A percentile compares a stretch with the other conserved stretches of the same genome.
Evolutionary conservation across 169 alveolate genomes (phyloP).

Genomic region (Perkinsus olseni): DNA sequence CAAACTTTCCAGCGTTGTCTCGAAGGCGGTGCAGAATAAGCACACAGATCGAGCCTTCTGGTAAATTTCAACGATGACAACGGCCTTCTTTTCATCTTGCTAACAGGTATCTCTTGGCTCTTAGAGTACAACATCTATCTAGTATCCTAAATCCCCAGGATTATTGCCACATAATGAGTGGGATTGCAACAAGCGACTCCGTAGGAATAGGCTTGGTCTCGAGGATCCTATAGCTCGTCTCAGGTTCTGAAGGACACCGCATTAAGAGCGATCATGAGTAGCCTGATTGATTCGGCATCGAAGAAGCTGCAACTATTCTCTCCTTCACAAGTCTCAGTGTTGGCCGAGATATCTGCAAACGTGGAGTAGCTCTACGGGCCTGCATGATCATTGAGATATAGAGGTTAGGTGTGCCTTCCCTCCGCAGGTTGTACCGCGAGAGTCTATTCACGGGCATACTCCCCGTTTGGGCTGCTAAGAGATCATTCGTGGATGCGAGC

Average conservation of each 20-base stretch:
- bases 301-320: background rate
- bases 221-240: background rate
- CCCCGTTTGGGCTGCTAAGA: background rate
- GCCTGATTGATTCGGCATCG: background rate
- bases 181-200: background rate
- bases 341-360: background rate
- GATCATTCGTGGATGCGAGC: background rate
- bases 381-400: background rate
- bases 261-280: background rate
- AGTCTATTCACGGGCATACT: background rate
- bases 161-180: background rate
- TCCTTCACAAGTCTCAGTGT: background rate
- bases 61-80: background rate
- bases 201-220: background rate
- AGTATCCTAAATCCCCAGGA: background rate
- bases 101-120: background rate
- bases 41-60: background rate
- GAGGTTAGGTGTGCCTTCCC: background rate
- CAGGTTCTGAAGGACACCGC: background rate
- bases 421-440: background rate
- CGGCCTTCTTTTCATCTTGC: background rate
- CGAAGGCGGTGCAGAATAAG: background rate
- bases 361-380: background rate
- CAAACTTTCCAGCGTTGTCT: background rate
- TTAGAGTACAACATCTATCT: background rate